phyloP scores from a whole-genome alignment of 2,329 filamentous ascomycete genomes.

The Aspergillus brasiliensis region DNA sequence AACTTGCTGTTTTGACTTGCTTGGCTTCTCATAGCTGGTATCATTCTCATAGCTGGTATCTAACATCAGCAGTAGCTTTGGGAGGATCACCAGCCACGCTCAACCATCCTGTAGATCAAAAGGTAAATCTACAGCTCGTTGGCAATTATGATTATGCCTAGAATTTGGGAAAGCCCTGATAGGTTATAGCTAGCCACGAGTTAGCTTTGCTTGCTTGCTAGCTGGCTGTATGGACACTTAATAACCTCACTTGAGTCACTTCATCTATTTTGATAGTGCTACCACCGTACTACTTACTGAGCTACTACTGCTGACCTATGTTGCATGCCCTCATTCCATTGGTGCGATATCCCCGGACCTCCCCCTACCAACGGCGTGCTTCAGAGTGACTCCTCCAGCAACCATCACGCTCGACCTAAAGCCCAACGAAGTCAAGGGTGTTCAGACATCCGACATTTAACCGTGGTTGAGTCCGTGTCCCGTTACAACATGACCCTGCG shows the following conservation, averaged over 20 bases:
- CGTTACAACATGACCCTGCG: neutral
- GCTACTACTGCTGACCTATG: too few species aligned
- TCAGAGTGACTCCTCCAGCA: neutral
- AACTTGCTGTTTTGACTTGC: neutral
- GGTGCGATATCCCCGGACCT: neutral
- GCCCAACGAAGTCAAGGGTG: neutral
- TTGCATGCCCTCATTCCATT: neutral
- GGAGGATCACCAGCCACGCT: neutral
- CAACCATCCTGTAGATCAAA: neutral
- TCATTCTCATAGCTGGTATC: neutral
- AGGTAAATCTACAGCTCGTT: neutral
- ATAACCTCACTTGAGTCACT: neutral
- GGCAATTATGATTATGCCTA: neutral
- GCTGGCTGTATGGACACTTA: neutral
- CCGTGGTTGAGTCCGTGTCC: neutral
- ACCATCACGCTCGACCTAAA: neutral
- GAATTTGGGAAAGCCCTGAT: neutral
- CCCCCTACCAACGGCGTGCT: neutral
- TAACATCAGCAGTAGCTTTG: too few species aligned
- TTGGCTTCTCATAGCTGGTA: neutral
- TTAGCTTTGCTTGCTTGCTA: neutral
- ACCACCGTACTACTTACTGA: too few species aligned
- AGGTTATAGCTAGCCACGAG: neutral
- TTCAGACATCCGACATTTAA: neutral
- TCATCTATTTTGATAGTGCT: neutral